Evolutionary conservation across 345 rosid species (phyloP).

Genomic region (Limnanthes douglasii): DNA sequence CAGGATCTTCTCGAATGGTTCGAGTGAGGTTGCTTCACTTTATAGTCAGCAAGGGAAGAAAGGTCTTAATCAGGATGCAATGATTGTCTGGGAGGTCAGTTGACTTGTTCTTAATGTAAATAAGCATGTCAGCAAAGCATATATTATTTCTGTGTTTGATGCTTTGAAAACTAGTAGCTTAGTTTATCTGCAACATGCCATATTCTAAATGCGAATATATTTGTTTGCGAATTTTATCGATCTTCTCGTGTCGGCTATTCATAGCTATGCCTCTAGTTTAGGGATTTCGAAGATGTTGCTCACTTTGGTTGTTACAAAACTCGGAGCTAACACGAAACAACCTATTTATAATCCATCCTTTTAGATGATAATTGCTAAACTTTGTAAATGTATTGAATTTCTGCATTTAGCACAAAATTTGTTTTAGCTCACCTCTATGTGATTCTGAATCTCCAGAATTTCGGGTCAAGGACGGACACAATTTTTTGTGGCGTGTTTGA

Average conservation of each 20-base stretch:
- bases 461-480: slow-evolving; percentile 60
- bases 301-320: no score
- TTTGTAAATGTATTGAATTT: no score
- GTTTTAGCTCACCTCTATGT: not conserved
- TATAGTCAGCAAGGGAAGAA: slow-evolving; percentile 90
- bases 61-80: slow-evolving; percentile 95
- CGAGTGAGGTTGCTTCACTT: slow-evolving; percentile 54
- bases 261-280: no score
- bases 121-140: not conserved
- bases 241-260: not conserved
- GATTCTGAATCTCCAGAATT: slow-evolving; percentile 46
- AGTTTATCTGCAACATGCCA: slow-evolving; percentile 1
- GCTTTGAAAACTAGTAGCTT: not conserved
- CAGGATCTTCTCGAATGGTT: slow-evolving; percentile 73
- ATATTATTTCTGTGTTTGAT: not conserved
- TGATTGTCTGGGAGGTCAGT: slow-evolving; percentile 97
- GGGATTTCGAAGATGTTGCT: no score
- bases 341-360: no score
- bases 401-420: no score
- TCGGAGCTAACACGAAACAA: no score
- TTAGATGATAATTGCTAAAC: no score
- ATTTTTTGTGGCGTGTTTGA: slow-evolving; percentile 96
- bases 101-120: not conserved
- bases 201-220: not conserved
- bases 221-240: not conserved